Evolutionary conservation across 495 filamentous ascomycete species (phyloP), one percentile per base, ranked within the genome.

Genomic region (Penicillium flavigenum): DNA sequence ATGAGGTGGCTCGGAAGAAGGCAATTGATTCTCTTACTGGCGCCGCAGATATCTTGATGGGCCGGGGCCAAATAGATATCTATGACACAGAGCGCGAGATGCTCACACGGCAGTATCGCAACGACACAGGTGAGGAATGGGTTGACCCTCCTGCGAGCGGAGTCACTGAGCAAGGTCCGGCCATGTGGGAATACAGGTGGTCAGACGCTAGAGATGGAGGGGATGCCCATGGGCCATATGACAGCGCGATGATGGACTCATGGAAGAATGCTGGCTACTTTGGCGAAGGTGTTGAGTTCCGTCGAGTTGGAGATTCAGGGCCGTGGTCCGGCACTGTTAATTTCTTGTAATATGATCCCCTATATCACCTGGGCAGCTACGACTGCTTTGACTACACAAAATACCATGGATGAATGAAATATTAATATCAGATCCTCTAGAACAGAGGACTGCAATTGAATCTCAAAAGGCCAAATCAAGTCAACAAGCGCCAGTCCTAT

Each of bases 201-300:
- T 86, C 83, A 14, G 91, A 96, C 63, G 91, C 86, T 42, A 79
- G 91, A n/a, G 94, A 96, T 65, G 87, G 84, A 4, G 90, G 83
- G 0, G 79, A 85, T 47, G 80, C 82, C 32, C 89, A 98, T 71
- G 95, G 94, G 0, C 92, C 92, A 1, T 98, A 92, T 68, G 89
- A 96, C 64, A 85, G 81, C 14, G 63, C 76, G 0, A 91, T 86
- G 47, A 98, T 98, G 94, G 79, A 81, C 45, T 86, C 88, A 0
- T 98, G 94, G 94, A 83, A 86, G 57, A 81, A 87, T 53, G 90
- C 91, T 11, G 95, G 95, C 5, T 98, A 96, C 62, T 98, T 98
- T 75, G 91, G 87, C 2, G 90, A 96, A 62, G 93, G 90, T 0
- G 90, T 96, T 24, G 93, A 98, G 69, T 98, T 98, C 66, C 78